Conservation (phyloP, 2,329 filamentous ascomycete genomes). For the Mycocentrospora acerina region DNA sequence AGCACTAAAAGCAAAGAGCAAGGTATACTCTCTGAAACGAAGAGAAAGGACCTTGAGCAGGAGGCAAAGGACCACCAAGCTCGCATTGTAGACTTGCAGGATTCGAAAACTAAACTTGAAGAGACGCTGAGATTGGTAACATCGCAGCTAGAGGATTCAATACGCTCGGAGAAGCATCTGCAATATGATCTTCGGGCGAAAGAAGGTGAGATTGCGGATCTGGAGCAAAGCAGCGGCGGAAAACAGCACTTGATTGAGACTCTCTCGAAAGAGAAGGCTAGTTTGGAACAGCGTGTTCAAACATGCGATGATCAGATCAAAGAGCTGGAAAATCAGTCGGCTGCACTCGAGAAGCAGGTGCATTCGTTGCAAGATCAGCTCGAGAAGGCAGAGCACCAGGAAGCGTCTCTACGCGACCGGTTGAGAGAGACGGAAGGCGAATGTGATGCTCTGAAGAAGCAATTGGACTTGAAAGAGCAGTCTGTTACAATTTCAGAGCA, state of each 20-base stretch:
- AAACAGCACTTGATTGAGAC: constrained; percentile 21
- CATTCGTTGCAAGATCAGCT: constrained; percentile 18
- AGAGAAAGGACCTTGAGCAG: constrained; percentile 23
- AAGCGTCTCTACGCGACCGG: constrained; percentile 22
- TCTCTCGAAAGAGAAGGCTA: constrained; percentile 26
- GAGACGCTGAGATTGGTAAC: constrained; percentile 24
- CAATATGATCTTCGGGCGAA: constrained; percentile 27
- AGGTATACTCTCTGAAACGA: constrained; percentile 16
- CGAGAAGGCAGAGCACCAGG: constrained; percentile 21
- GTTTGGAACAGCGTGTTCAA: constrained; percentile 22
- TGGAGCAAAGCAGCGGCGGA: constrained; percentile 19
- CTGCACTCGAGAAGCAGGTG: constrained; percentile 24
- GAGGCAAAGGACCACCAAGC: constrained; percentile 32
- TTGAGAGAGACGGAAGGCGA: constrained; percentile 23
- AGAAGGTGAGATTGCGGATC: constrained; percentile 24
- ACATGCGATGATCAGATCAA: constrained; percentile 16
- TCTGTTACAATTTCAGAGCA: constrained; percentile 25
- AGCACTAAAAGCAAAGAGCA: constrained; percentile 30
- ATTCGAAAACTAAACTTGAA: constrained; percentile 24
- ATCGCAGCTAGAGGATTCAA: constrained; percentile 20
- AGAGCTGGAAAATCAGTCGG: constrained; percentile 23
- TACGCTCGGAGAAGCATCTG: constrained; percentile 21
- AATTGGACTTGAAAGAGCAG: constrained; percentile 23
- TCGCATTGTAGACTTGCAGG: constrained; percentile 31
- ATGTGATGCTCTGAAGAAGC: constrained; percentile 14